Evolutionary conservation across 345 rosid species (phyloP), one percentile per base, ranked within the genome.

Genomic region (Eucalyptus tenuipes): DNA sequence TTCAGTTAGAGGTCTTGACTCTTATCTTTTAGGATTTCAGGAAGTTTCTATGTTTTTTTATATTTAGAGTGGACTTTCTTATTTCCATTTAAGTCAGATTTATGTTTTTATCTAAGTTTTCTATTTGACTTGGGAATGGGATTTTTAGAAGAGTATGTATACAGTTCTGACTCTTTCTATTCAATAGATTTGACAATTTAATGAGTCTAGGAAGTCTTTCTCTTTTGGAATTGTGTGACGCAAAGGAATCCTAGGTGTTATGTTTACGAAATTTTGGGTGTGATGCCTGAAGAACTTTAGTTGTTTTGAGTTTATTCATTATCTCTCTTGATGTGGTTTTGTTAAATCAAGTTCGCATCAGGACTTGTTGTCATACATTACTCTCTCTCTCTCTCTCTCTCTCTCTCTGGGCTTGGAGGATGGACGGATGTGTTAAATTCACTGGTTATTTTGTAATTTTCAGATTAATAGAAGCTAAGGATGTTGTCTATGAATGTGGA

Each of bases 401-500:
- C 81, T 85, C 59, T 55, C 42, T 14, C 5, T 86, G 57, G 49
- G 55, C 64, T 50, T 12, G 11, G 47, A 33, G 44, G 47, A 15
- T 7, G 44, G 20, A 53, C 2, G 11, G n/a, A 86, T 86, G 87
- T 37, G 68, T 13, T 66, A 13, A 87, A 45, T n/a, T 87, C 33
- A 61, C 27, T 85, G 61, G 33, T 52, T 87, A 84, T 85, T 59
- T 81, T 61, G 71, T 64, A 81, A 86, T 25, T 87, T 49, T 85
- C 92, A 97, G 99, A 93, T 90, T 97, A 87, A 92, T 96, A 89
- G 98, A 95, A 93, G 95, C 99, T 44, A 96, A 92, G 92, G 97
- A 94, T 84, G 94, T 98, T 45, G 96, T 98, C 29, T 97, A 93
- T 86, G 99, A 98, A 91, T 98, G 99, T 90, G 99, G 99, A 87